Conservation (phyloP, 495 filamentous ascomycete species). For the Aspergillus egyptiacus region DNA sequence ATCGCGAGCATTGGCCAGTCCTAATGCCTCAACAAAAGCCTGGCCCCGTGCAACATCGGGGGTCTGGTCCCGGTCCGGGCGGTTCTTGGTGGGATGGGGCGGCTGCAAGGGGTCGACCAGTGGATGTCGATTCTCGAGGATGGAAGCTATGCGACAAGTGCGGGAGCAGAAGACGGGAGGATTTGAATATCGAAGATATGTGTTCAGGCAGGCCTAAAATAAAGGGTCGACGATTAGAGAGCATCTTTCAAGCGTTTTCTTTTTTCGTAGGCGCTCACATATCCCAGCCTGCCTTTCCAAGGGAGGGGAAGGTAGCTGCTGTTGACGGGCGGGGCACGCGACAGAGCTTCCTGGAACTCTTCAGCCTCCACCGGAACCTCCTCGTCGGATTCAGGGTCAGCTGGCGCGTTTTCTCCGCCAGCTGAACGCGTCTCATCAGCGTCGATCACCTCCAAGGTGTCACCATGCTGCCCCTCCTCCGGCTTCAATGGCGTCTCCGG, state of each 20-base stretch:
- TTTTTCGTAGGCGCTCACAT: constrained; percentile 68
- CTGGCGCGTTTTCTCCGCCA: constrained; percentile 11
- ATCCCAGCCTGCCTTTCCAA: constrained; percentile 89
- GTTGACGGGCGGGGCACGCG: constrained; percentile 72
- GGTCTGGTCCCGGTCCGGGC: constrained; percentile 65
- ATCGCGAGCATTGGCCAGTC: constrained; percentile 76
- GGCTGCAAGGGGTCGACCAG: constrained; percentile 68
- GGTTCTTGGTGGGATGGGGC: constrained; percentile 73
- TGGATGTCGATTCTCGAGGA: constrained; percentile 81
- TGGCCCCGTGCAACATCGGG: constrained; percentile 58
- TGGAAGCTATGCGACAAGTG: constrained; percentile 86
- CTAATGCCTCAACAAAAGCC: constrained; percentile 68
- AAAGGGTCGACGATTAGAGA: no score
- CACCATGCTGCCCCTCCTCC: neutral
- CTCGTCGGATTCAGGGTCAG: constrained; percentile 47
- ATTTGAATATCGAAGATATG: constrained; percentile 80
- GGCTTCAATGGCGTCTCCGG: neutral
- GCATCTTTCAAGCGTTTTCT: no score
- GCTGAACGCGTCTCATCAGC: neutral
- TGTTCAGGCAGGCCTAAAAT: constrained; percentile 89
- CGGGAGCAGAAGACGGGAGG: constrained; percentile 86
- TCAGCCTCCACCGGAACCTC: constrained; percentile 35
- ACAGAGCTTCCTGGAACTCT: constrained; percentile 45
- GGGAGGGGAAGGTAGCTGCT: constrained; percentile 82
- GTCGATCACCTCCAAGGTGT: neutral